phyloP scores from a whole-genome alignment of 768 basidiomycete species.

The Galerina marginata region DNA sequence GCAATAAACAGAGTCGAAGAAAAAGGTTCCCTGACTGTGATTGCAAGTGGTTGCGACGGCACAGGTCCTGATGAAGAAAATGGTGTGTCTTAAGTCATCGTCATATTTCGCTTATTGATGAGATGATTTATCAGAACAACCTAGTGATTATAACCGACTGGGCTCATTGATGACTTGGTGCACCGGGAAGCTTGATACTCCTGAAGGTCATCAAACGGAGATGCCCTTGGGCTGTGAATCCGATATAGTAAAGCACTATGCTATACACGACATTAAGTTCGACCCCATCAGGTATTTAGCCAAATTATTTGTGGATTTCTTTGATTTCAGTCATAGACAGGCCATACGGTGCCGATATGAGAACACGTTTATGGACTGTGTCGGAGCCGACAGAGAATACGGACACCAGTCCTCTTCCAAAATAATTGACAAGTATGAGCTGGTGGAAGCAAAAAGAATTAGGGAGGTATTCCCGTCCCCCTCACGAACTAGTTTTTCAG shows the following conservation, averaged over 20 bases:
- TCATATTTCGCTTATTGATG: constrained; percentile 1
- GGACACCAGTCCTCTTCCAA: no score
- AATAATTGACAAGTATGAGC: no score
- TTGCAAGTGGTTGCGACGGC: constrained; percentile 51
- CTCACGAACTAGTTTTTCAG: constrained; percentile 53
- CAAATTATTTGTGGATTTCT: constrained; percentile 7
- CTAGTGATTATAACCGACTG: constrained; percentile 49
- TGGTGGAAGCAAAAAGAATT: not conserved
- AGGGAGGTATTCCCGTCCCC: constrained; percentile 34
- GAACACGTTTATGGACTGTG: constrained; percentile 48
- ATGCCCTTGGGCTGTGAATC: no score
- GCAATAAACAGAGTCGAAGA: constrained; percentile 62
- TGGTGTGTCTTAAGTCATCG: constrained; percentile 26
- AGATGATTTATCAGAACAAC: constrained; percentile 27
- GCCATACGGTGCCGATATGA: constrained; percentile 53
- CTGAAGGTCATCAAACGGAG: constrained; percentile 16
- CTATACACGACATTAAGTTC: constrained; percentile 61
- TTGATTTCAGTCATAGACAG: constrained; percentile 34
- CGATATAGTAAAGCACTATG: constrained; percentile 49
- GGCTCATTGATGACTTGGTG: constrained; percentile 53
- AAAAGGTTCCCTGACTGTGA: constrained; percentile 41
- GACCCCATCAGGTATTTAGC: constrained; percentile 50
- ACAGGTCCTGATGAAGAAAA: constrained; percentile 43
- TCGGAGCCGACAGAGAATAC: constrained; percentile 17
- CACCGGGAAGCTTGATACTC: constrained; percentile 17